A percentile compares a stretch with the other conserved stretches of the same genome.
Conservation (phyloP, 1,139 yeast genomes). For the Pichia sp. region DNA sequence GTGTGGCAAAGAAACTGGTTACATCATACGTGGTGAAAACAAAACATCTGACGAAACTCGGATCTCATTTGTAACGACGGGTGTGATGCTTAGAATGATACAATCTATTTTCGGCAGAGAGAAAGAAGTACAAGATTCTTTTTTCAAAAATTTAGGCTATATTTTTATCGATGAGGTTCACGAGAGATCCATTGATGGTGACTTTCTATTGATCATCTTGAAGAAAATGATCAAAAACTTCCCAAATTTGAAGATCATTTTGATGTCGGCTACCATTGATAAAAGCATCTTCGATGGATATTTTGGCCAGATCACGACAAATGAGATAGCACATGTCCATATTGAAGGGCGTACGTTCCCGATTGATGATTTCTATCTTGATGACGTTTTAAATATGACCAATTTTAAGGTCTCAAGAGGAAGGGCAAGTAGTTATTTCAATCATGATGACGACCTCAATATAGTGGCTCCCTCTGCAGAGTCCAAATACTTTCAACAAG, state of each 20-base stretch:
- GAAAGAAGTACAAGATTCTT: constrained; percentile 22
- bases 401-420: constrained; percentile 44
- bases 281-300: constrained; percentile 62
- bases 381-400: constrained; percentile 51
- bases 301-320: constrained; percentile 38
- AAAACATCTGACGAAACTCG: constrained; percentile 59
- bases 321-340: constrained; percentile 52
- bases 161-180: constrained; percentile 93
- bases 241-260: constrained; percentile 59
- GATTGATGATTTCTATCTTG: constrained; percentile 69
- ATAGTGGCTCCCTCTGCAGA: constrained; percentile 54
- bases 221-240: constrained; percentile 49
- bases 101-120: constrained; percentile 43
- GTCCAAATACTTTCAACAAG: constrained; percentile 57
- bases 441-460: constrained; percentile 25
- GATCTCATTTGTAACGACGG: constrained; percentile 84
- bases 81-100: constrained; percentile 82
- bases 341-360: constrained; percentile 95
- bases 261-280: constrained; percentile 95
- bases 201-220: constrained; percentile 72
- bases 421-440: constrained; percentile 1
- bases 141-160: constrained; percentile 58
- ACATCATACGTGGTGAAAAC: constrained; percentile 85
- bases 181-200: constrained; percentile 89
- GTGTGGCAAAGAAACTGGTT: constrained; percentile 82